Conservation (phyloP, 345 rosid genomes). For the Punica granatum region DNA sequence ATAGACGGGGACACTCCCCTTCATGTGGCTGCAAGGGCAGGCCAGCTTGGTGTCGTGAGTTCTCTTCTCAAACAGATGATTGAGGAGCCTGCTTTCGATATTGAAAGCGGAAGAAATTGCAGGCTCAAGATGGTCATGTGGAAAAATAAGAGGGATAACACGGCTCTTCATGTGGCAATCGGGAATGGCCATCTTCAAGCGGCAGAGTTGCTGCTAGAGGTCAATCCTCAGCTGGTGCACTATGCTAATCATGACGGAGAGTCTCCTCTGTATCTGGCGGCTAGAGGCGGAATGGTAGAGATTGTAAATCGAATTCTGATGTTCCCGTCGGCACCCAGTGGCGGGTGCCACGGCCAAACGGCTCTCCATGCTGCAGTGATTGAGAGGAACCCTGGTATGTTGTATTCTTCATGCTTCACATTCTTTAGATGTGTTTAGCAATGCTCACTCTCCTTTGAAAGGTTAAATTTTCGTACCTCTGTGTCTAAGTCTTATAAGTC, state of each 20-base stretch:
- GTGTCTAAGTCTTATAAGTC: not conserved
- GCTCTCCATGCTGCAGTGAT: slow-evolving; percentile 1
- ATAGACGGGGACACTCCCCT: not conserved
- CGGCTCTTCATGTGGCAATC: not conserved
- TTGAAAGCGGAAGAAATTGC: not conserved
- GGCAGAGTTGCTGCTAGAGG: not conserved
- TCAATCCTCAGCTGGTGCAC: not conserved
- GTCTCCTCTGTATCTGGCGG: slow-evolving; percentile 1
- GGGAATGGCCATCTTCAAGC: not conserved
- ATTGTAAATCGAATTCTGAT: not conserved
- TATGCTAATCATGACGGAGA: not conserved
- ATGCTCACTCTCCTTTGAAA: not conserved
- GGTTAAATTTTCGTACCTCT: no score
- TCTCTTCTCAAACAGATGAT: not conserved
- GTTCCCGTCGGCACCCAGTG: not conserved
- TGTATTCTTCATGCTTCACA: no score
- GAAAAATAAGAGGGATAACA: not conserved
- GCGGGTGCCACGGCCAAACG: not conserved
- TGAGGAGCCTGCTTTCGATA: not conserved
- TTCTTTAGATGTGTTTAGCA: no score
- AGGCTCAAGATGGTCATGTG: not conserved
- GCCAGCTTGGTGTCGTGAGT: not conserved
- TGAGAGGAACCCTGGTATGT: not conserved
- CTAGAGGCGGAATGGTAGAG: not conserved
- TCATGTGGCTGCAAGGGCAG: not conserved